Evolutionary conservation across 2,329 filamentous ascomycete genomes (phyloP).

Genomic region (Grosmannia huntii): DNA sequence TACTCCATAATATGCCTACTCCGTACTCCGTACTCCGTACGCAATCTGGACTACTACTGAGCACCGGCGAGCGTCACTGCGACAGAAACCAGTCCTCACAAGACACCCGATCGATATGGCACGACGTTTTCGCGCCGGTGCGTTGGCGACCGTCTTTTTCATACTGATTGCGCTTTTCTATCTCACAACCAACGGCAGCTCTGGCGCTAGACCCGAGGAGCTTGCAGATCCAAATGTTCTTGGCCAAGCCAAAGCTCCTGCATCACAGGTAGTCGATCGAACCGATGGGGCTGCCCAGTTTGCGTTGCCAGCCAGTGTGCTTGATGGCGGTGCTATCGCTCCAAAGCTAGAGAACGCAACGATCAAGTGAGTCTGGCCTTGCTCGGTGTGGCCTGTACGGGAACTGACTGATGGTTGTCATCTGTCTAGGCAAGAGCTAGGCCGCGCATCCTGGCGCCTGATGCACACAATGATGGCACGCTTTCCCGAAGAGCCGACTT

Average conservation of each 20-base stretch:
- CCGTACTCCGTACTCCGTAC: not conserved
- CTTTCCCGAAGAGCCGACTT: slow-evolving; percentile 52
- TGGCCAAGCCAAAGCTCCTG: not conserved
- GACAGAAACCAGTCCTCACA: not conserved
- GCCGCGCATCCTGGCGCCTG: slow-evolving; percentile 56
- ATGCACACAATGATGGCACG: slow-evolving; percentile 59
- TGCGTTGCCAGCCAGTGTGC: slow-evolving; percentile 34
- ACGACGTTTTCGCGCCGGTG: slow-evolving; percentile 7
- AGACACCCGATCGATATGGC: slow-evolving; percentile 3
- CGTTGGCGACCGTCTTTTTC: slow-evolving; percentile 5
- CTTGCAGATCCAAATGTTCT: not conserved
- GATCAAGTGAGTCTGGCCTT: slow-evolving; percentile 43
- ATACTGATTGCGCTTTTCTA: slow-evolving; percentile 6
- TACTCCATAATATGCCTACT: not conserved
- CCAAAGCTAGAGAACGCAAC: slow-evolving; percentile 76
- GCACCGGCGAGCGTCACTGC: not conserved
- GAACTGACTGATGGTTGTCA: no score
- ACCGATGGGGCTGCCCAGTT: slow-evolving; percentile 8
- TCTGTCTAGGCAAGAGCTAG: slow-evolving; percentile 37
- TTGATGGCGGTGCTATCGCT: slow-evolving; percentile 60
- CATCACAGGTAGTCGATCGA: not conserved
- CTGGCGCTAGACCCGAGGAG: not conserved
- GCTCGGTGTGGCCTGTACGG: not conserved
- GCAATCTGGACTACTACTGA: not conserved
- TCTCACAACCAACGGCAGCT: slow-evolving; percentile 5